These are phyloP conservation scores for Tremella fuciformis DNA, from an alignment of 768 basidiomycete genomes.

Conservation along the genomic window DNA sequence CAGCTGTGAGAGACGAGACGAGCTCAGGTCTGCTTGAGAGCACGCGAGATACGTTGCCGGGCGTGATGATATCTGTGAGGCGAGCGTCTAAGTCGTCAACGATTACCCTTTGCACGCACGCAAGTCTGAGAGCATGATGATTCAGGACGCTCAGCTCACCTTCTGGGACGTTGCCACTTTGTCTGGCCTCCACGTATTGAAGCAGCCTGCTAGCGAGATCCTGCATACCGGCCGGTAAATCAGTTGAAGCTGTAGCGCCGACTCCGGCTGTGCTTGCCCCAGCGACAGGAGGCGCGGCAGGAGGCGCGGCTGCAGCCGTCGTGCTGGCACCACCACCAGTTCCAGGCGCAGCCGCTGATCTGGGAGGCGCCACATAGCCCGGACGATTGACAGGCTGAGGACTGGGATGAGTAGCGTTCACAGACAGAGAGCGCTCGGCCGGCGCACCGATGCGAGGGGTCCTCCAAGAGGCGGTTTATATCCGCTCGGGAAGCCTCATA, in stretches of 20 bases:
- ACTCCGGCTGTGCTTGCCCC: no score
- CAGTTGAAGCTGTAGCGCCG: no score
- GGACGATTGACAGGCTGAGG: no score
- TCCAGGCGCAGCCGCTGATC: not conserved
- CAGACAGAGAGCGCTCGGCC: no score
- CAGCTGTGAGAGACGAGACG: conserved; percentile 68
- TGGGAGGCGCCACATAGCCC: not conserved
- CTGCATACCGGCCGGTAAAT: no score
- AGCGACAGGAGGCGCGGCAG: not conserved
- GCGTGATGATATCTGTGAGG: conserved; percentile 45
- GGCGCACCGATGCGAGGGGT: conserved; percentile 39
- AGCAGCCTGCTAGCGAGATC: conserved; percentile 41
- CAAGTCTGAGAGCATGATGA: no score
- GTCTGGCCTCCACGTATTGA: conserved; percentile 24
- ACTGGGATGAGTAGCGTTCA: no score
- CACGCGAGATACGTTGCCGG: conserved; percentile 55
- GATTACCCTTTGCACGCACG: not conserved
- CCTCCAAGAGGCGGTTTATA: conserved; percentile 43
- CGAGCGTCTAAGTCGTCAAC: conserved; percentile 28
- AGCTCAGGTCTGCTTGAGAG: conserved; percentile 63
- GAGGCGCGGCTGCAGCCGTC: conserved; percentile 5
- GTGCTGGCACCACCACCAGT: not conserved
- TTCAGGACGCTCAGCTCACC: no score
- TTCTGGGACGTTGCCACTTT: conserved; percentile 23
- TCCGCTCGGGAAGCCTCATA: conserved; percentile 34